Conservation (phyloP, 176 grass and related monocot genomes). For the Neostapfia colusana region DNA sequence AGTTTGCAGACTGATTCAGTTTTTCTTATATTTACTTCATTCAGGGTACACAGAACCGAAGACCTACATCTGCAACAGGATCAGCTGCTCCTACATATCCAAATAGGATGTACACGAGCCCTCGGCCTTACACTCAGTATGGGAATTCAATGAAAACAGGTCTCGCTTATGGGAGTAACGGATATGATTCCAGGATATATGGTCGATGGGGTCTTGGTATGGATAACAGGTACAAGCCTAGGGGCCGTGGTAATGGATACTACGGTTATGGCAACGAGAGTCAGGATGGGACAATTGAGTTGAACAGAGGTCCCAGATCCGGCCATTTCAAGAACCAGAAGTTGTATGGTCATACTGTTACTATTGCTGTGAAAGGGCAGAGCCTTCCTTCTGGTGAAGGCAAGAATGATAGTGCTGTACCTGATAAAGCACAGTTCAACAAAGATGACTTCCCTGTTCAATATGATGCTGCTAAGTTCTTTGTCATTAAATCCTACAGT, state of each 20-base stretch:
- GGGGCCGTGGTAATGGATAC: conserved; percentile 55
- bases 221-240: conserved; percentile 72
- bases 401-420: conserved; percentile 43
- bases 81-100: conserved; percentile 49
- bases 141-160: conserved; percentile 58
- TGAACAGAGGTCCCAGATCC: conserved; percentile 87
- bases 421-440: conserved; percentile 71
- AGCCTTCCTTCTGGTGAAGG: conserved; percentile 54
- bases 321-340: conserved; percentile 83
- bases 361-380: conserved; percentile 71
- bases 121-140: conserved; percentile 61
- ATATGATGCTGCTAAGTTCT: conserved; percentile 82
- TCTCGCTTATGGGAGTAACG: conserved; percentile 54
- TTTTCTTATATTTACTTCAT: conserved; percentile 27
- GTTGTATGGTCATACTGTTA: conserved; percentile 57
- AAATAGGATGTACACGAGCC: conserved; percentile 79
- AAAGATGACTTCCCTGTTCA: conserved; percentile 68
- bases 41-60: conserved; percentile 42
- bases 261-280: conserved; percentile 73
- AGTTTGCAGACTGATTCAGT: background rate
- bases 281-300: conserved; percentile 80
- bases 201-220: conserved; percentile 59
- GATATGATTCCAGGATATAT: conserved; percentile 72
- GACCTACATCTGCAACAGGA: conserved; percentile 55
- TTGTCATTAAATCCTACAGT: conserved; percentile 89